These are phyloP conservation scores for Herpetomonas samuelpessoai DNA, from an alignment of 208 protist genomes.

Conservation along the genomic window DNA sequence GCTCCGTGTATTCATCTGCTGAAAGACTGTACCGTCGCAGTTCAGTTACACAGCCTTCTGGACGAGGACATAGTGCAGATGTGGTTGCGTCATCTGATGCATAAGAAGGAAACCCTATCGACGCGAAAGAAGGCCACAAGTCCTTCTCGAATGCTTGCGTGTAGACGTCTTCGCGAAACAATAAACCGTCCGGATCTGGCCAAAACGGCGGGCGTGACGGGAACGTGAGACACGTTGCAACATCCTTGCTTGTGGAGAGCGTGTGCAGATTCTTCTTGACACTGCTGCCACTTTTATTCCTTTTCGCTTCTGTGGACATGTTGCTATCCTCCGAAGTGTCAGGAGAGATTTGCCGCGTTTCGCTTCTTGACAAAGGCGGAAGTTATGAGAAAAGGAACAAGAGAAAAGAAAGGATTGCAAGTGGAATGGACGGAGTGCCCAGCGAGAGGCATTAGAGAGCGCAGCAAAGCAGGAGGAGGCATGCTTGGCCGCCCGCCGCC, in stretches of 20 bases:
- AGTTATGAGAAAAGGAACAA: background rate
- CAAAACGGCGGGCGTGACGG: constrained; percentile 42
- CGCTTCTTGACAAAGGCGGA: background rate
- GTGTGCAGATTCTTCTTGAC: constrained; percentile 4
- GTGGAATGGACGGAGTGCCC: background rate
- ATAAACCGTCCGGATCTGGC: constrained; percentile 22
- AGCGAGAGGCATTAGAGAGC: no score
- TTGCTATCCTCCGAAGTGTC: background rate
- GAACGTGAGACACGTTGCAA: constrained; percentile 14
- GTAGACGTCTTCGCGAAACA: background rate
- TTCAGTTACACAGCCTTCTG: no score
- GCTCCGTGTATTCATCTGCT: background rate
- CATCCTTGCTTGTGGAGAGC: background rate
- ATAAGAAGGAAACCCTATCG: background rate
- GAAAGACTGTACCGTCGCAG: background rate
- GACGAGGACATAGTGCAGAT: background rate
- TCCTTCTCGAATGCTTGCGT: background rate
- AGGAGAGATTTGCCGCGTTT: background rate
- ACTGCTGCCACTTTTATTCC: background rate
- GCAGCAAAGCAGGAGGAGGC: no score
- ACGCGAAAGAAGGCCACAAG: background rate
- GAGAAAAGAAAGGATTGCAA: constrained; percentile 5
- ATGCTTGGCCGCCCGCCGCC: no score
- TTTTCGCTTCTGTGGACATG: constrained; percentile 17
- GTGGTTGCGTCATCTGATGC: background rate